Evolutionary conservation across 2,329 filamentous ascomycete genomes (phyloP).

Genomic region (Cladosporium austrohemisphaericum): DNA sequence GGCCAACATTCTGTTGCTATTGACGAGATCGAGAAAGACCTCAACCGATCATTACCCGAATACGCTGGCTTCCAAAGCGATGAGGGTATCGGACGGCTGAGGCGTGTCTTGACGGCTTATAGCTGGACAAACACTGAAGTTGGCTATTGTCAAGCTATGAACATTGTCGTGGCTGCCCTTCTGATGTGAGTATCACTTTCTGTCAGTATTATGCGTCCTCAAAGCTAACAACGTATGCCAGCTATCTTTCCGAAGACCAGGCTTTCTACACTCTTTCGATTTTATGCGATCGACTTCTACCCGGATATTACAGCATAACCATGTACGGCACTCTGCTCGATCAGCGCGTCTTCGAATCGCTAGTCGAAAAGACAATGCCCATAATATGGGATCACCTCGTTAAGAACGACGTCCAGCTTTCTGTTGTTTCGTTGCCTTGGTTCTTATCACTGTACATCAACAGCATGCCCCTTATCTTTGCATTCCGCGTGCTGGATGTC

Average conservation of each 20-base stretch:
- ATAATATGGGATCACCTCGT: slow-evolving; percentile 97
- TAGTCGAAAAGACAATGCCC: slow-evolving; percentile 99
- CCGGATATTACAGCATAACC: slow-evolving; percentile 96
- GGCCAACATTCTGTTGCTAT: slow-evolving; percentile 91
- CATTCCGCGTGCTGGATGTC: slow-evolving; percentile 91
- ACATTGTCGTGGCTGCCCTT: slow-evolving; percentile 96
- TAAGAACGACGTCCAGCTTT: slow-evolving; percentile 93
- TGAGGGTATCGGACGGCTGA: slow-evolving; percentile 84
- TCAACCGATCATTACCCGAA: slow-evolving; percentile 93
- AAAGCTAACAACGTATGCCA: slow-evolving; percentile 36
- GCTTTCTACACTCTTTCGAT: slow-evolving; percentile 92
- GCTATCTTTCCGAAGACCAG: slow-evolving; percentile 92
- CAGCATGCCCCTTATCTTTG: slow-evolving; percentile 97
- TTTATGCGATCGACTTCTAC: slow-evolving; percentile 86
- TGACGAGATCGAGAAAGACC: slow-evolving; percentile 97
- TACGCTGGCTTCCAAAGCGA: slow-evolving; percentile 97
- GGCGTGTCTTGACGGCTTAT: slow-evolving; percentile 90
- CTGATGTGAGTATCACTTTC: slow-evolving; percentile 61
- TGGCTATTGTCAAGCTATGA: slow-evolving; percentile 99
- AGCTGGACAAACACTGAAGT: slow-evolving; percentile 96
- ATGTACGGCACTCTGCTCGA: slow-evolving; percentile 98
- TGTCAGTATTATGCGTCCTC: not conserved
- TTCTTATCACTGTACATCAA: slow-evolving; percentile 98
- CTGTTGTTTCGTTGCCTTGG: slow-evolving; percentile 95
- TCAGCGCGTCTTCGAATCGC: slow-evolving; percentile 92